Conservation (phyloP, 2,329 filamentous ascomycete genomes). For the Pestalotiopsis sp. region DNA sequence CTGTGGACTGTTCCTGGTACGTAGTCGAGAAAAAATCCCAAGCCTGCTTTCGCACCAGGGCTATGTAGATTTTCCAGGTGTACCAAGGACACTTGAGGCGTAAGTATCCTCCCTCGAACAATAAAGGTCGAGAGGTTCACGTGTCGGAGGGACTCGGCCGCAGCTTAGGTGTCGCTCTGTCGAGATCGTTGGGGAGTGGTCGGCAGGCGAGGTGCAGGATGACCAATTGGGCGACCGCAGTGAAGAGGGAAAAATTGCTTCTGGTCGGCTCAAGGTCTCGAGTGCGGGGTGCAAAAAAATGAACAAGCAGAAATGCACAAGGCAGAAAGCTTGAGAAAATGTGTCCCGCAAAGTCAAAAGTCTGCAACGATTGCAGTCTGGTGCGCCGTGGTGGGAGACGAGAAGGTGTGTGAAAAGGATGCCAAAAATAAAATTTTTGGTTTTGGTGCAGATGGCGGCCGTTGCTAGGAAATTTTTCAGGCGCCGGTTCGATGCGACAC, state of each 20-base stretch:
- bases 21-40: conserved; percentile 8
- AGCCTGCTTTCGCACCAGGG: conserved; percentile 12
- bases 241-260: conserved; percentile 7
- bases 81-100: conserved; percentile 10
- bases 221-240: conserved; percentile 1
- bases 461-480: neutral
- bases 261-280: conserved; percentile 6
- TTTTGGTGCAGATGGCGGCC: neutral
- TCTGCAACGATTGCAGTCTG: neutral
- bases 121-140: neutral
- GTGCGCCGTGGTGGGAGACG: neutral
- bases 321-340: conserved; percentile 7
- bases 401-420: neutral
- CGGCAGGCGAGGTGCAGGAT: neutral
- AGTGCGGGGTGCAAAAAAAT: conserved; percentile 9
- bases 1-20: conserved; percentile 8
- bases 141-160: neutral
- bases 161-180: conserved; percentile 8
- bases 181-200: conserved; percentile 10
- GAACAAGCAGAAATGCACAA: conserved; percentile 10
- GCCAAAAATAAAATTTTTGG: neutral
- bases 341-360: conserved; percentile 3
- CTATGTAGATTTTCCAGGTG: neutral
- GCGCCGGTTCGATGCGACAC: neutral
- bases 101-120: neutral